Conservation (phyloP, 2,329 filamentous ascomycete species). For the Aspergillus tubingensis region DNA sequence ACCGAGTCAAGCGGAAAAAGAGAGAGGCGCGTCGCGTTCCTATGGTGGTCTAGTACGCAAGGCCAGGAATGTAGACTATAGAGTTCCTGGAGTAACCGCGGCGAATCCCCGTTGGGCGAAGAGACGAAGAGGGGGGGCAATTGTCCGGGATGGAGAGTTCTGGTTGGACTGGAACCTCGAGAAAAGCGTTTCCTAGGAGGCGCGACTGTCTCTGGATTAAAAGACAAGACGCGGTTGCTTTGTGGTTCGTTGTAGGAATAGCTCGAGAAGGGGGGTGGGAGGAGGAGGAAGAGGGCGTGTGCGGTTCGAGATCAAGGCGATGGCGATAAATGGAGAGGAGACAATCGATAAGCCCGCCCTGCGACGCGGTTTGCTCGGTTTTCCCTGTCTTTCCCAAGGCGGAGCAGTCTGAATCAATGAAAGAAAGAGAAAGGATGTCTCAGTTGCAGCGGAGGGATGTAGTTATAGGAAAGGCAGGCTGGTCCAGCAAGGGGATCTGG, state of each 20-base stretch:
- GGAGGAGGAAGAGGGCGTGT: neutral
- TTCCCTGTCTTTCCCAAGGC: neutral
- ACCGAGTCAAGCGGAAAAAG: conserved; percentile 18
- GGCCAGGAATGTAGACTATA: conserved; percentile 46
- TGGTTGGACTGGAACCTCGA: conserved; percentile 7
- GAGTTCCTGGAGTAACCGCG: conserved; percentile 38
- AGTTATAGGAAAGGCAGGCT: conserved; percentile 21
- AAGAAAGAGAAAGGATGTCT: conserved; percentile 16
- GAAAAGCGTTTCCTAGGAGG: conserved; percentile 20
- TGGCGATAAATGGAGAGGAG: conserved; percentile 3
- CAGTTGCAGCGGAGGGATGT: conserved; percentile 24
- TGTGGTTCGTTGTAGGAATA: no score
- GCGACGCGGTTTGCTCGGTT: conserved; percentile 16
- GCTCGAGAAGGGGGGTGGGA: conserved; percentile 2
- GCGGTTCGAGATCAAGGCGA: conserved; percentile 10
- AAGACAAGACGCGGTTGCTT: conserved; percentile 9
- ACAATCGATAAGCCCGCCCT: conserved; percentile 20
- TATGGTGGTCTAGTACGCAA: conserved; percentile 35
- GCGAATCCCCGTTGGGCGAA: conserved; percentile 16
- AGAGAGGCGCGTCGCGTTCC: conserved; percentile 42
- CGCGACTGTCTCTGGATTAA: conserved; percentile 25
- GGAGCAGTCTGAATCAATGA: conserved; percentile 1
- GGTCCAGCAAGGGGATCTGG: conserved; percentile 25
- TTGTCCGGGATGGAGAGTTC: neutral
- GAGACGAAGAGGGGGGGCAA: neutral